phyloP scores from a whole-genome alignment of 2,329 filamentous ascomycete genomes.

The Hyphodiscus sp. region DNA sequence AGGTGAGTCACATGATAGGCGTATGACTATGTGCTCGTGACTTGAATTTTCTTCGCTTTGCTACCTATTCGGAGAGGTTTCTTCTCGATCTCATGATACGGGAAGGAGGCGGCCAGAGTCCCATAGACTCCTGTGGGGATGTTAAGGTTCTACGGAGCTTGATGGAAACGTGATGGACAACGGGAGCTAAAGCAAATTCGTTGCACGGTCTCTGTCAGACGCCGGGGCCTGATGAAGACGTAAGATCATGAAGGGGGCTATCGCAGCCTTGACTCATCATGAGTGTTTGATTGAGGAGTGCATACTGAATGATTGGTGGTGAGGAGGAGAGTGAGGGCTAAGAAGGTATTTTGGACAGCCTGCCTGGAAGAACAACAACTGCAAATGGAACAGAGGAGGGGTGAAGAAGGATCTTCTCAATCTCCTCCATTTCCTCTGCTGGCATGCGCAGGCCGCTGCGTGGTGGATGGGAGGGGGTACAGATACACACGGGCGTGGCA shows the following conservation, averaged over 20 bases:
- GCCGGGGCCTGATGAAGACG: conserved; percentile 9
- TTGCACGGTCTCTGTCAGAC: conserved; percentile 5
- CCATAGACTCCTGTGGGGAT: too few relatives aligned
- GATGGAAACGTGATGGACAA: not conserved
- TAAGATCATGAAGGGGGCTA: conserved; percentile 3
- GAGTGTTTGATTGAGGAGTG: not conserved
- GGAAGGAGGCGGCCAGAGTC: too few relatives aligned
- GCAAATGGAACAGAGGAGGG: not conserved
- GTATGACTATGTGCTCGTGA: not conserved
- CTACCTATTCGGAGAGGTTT: too few relatives aligned
- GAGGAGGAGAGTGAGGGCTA: not conserved
- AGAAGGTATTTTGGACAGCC: not conserved
- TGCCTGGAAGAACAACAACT: not conserved
- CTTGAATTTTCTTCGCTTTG: too few relatives aligned
- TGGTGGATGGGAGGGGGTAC: conserved; percentile 1
- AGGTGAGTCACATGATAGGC: not conserved
- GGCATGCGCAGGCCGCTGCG: conserved; percentile 4
- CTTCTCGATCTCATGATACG: too few relatives aligned
- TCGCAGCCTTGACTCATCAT: conserved; percentile 6
- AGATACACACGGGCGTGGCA: conserved; percentile 10
- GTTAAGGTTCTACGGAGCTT: not conserved
- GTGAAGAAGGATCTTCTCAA: too few relatives aligned
- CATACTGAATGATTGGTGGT: conserved; percentile 5
- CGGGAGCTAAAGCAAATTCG: too few relatives aligned
- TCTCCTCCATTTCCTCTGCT: conserved; percentile 8